Percentiles rank a stretch among this genome's conserved stretches.
Evolutionary conservation across 2,329 filamentous ascomycete genomes (phyloP).

Genomic region (Colletotrichum limetticola): DNA sequence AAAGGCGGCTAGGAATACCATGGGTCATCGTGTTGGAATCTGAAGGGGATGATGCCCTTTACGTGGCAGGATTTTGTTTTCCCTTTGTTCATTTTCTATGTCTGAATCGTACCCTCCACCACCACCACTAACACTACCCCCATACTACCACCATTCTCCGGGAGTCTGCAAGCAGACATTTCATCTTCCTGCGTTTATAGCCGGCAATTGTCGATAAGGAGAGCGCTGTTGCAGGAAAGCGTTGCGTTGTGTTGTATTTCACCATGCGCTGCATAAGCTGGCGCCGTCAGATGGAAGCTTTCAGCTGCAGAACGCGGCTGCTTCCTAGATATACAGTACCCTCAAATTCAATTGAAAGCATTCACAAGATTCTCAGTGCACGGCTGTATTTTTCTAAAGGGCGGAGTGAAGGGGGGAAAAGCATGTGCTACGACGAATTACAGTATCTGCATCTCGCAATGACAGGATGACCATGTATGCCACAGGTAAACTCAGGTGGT

Average conservation of each 20-base stretch:
- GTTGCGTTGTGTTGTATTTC: slow-evolving; percentile 25
- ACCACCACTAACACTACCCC: background rate
- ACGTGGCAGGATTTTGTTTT: slow-evolving; percentile 35
- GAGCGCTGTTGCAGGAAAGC: slow-evolving; percentile 6
- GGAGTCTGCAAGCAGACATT: slow-evolving; percentile 33
- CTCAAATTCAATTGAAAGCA: slow-evolving; percentile 24
- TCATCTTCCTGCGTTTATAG: slow-evolving; percentile 28
- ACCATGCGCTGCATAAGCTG: slow-evolving; percentile 28
- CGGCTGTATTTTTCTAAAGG: background rate
- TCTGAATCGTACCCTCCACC: slow-evolving; percentile 35
- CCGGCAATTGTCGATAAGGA: slow-evolving; percentile 6
- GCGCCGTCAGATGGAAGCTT: slow-evolving; percentile 17
- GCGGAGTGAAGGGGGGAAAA: background rate
- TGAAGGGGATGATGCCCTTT: slow-evolving; percentile 22
- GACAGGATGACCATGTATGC: slow-evolving; percentile 32
- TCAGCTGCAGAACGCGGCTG: slow-evolving; percentile 25
- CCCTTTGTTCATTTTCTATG: slow-evolving; percentile 35
- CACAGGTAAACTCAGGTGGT: background rate
- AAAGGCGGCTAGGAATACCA: slow-evolving; percentile 32
- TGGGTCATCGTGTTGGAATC: slow-evolving; percentile 29
- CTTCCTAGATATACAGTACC: slow-evolving; percentile 33
- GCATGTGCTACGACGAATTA: background rate
- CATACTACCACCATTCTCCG: background rate
- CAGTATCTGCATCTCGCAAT: background rate
- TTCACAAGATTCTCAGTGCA: background rate